These are phyloP conservation scores for Amaranthus tricolor DNA, from an alignment of 179 eudicot genomes.

Conservation along the genomic window DNA sequence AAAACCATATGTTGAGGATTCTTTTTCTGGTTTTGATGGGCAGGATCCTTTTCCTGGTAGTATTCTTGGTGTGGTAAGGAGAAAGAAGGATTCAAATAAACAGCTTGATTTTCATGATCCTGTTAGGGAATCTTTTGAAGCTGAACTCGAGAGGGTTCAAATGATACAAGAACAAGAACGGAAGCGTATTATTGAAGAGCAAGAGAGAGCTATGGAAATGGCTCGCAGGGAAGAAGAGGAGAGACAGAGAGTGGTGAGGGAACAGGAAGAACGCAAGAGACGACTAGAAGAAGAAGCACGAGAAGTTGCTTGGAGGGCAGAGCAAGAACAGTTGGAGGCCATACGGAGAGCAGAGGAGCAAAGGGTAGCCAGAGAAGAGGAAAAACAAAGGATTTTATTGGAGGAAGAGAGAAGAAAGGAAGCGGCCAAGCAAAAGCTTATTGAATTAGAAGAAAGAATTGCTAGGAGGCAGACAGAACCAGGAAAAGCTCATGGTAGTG, in stretches of 20 bases:
- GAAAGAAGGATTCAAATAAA: constrained; percentile 72
- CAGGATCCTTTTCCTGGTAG: constrained; percentile 63
- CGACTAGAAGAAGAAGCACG: constrained; percentile 78
- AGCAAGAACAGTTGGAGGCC: constrained; percentile 70
- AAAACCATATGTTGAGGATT: constrained; percentile 51
- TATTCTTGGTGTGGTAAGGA: constrained; percentile 66
- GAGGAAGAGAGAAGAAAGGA: constrained; percentile 98
- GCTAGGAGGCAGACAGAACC: constrained; percentile 68
- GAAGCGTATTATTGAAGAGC: constrained; percentile 74
- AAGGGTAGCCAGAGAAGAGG: constrained; percentile 82
- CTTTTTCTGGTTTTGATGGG: constrained; percentile 64
- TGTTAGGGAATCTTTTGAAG: constrained; percentile 94
- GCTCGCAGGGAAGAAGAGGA: constrained; percentile 92
- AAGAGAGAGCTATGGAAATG: constrained; percentile 81
- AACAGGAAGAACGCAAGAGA: constrained; percentile 75
- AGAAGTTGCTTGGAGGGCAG: constrained; percentile 89
- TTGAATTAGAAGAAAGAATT: constrained; percentile 83
- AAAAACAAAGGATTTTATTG: constrained; percentile 58
- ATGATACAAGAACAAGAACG: constrained; percentile 92
- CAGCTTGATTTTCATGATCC: constrained; percentile 80
- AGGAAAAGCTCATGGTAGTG: constrained; percentile 34
- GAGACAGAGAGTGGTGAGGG: constrained; percentile 64
- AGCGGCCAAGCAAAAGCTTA: constrained; percentile 91
- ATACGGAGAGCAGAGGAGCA: constrained; percentile 75
- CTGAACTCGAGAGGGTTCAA: constrained; percentile 98